These are phyloP conservation scores for Fusarium musae DNA, from an alignment of 2,329 filamentous ascomycete genomes.

Conservation along the genomic window DNA sequence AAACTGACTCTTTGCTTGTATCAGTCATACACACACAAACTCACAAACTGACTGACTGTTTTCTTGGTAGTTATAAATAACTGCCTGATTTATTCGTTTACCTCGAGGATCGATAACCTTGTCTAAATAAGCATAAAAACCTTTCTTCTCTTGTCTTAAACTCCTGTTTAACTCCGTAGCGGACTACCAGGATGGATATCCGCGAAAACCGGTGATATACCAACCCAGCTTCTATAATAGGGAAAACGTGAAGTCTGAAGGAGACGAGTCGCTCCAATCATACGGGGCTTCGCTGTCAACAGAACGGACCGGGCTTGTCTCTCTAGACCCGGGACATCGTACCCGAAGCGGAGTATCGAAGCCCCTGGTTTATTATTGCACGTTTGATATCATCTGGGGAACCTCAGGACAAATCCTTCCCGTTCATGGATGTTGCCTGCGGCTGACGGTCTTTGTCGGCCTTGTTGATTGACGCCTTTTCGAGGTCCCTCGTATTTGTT, in stretches of 20 bases:
- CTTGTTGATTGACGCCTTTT: conserved; percentile 4
- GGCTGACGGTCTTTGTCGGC: background rate
- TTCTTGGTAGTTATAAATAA: background rate
- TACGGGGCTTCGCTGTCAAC: background rate
- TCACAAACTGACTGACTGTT: conserved; percentile 7
- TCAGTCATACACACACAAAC: background rate
- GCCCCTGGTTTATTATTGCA: conserved; percentile 26
- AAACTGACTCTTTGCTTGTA: conserved; percentile 7
- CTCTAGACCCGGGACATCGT: background rate
- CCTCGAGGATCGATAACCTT: conserved; percentile 13
- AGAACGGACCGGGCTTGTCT: background rate
- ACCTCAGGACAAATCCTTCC: background rate
- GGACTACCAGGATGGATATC: background rate
- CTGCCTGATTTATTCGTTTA: conserved; percentile 2
- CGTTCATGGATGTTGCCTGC: background rate
- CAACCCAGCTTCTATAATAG: conserved; percentile 4
- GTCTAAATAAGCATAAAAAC: conserved; percentile 30
- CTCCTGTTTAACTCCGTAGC: background rate
- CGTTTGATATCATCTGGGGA: conserved; percentile 27
- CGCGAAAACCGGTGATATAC: conserved; percentile 19
- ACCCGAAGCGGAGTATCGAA: conserved; percentile 8
- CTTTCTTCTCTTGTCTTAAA: background rate
- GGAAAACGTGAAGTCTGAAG: conserved; percentile 2
- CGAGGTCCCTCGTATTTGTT: conserved; percentile 1
- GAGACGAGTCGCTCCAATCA: conserved; percentile 17